Percentiles rank a stretch among this genome's conserved stretches.
These are phyloP conservation scores for Kodamaea derodonti DNA, from an alignment of 1,139 yeast species.

Conservation along the genomic window DNA sequence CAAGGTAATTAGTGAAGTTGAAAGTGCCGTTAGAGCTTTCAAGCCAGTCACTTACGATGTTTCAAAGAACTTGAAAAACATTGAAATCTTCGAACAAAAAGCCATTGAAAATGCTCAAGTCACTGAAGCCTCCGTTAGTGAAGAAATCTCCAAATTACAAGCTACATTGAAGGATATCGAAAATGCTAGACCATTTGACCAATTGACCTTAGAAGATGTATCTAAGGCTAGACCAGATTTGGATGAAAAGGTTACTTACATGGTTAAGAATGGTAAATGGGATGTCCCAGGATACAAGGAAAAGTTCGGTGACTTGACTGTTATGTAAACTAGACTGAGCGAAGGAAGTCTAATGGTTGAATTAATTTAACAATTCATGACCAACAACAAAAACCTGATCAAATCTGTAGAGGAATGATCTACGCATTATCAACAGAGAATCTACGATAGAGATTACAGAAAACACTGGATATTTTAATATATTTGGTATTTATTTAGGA, in stretches of 20 bases:
- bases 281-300: constrained; percentile 98
- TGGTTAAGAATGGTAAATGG: constrained; percentile 98
- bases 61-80: constrained; percentile 84
- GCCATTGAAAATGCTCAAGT: constrained; percentile 94
- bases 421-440: no score
- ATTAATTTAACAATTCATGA: no score
- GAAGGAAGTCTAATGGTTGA: no score
- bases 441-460: no score
- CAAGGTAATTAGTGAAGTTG: constrained; percentile 76
- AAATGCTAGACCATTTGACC: constrained; percentile 95
- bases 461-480: no score
- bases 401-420: no score
- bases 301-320: constrained; percentile 93
- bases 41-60: constrained; percentile 84
- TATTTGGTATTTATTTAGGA: no score
- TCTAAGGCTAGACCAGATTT: constrained; percentile 96
- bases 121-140: constrained; percentile 84
- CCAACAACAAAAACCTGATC: no score
- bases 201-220: constrained; percentile 92
- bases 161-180: constrained; percentile 90
- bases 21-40: constrained; percentile 70
- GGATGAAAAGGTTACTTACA: constrained; percentile 90
- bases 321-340: constrained; percentile 73
- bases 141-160: constrained; percentile 82
- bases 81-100: constrained; percentile 90